These are phyloP conservation scores for Penicillium sp. DNA, from an alignment of 2,329 filamentous ascomycete genomes.

Conservation along the genomic window DNA sequence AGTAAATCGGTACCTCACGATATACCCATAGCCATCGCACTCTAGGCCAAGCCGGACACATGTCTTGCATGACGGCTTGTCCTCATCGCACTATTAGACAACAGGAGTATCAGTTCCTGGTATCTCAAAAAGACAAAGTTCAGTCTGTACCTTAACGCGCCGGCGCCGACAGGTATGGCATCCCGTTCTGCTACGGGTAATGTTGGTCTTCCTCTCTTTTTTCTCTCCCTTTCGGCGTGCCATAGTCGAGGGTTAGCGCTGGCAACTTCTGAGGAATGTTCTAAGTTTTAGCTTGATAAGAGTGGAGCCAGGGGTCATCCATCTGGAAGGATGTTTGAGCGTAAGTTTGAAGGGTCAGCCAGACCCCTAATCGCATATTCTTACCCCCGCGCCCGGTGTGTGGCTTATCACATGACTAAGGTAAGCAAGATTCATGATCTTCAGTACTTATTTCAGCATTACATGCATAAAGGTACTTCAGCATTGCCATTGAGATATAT, in stretches of 20 bases:
- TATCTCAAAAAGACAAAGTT: neutral
- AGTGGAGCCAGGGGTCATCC: neutral
- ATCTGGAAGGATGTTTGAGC: neutral
- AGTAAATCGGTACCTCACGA: neutral
- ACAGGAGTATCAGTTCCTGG: neutral
- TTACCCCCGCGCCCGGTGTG: neutral
- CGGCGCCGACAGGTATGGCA: neutral
- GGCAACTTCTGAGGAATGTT: neutral
- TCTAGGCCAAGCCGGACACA: neutral
- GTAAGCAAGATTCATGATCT: neutral
- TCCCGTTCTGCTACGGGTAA: neutral
- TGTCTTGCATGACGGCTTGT: neutral
- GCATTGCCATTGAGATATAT: too few species aligned
- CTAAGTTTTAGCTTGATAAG: neutral
- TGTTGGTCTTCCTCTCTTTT: neutral
- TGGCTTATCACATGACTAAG: neutral
- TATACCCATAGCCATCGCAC: neutral
- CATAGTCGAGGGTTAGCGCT: neutral
- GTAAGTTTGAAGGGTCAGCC: neutral
- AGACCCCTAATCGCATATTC: neutral
- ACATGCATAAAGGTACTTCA: neutral
- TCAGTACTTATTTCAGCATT: neutral
- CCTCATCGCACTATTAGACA: neutral
- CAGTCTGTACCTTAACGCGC: neutral
- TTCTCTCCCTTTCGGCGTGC: neutral